phyloP scores from a whole-genome alignment of 805 yeast species.

The Metschnikowia vanudenii region DNA sequence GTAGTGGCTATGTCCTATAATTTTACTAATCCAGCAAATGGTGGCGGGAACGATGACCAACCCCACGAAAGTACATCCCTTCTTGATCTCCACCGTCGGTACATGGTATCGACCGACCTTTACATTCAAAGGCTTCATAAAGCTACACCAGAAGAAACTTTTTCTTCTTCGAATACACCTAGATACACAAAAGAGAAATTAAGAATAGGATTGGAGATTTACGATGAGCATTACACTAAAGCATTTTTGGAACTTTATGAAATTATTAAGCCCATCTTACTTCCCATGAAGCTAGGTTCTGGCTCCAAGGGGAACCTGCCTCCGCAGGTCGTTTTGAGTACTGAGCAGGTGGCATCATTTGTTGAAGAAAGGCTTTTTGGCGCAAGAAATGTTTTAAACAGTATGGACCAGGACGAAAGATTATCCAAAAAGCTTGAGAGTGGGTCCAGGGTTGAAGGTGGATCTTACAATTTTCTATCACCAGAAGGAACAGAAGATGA shows the following conservation, averaged over 20 bases:
- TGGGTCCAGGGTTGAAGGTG: not conserved
- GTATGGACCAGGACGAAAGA: not conserved
- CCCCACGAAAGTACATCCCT: slow-evolving; percentile 3
- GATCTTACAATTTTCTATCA: not conserved
- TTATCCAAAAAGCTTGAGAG: not conserved
- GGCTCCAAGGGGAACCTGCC: not conserved
- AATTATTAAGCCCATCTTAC: slow-evolving; percentile 11
- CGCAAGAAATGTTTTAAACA: not conserved
- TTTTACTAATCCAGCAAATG: slow-evolving; percentile 14
- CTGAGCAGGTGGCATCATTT: slow-evolving; percentile 10
- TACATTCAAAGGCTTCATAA: slow-evolving; percentile 14
- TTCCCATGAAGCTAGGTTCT: slow-evolving; percentile 8
- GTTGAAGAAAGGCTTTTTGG: slow-evolving; percentile 7
- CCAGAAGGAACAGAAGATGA: slow-evolving; percentile 1
- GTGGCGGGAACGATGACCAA: slow-evolving; percentile 3
- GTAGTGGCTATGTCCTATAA: slow-evolving; percentile 9
- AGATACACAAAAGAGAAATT: slow-evolving; percentile 4
- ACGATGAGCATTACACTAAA: slow-evolving; percentile 5
- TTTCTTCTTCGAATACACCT: not conserved
- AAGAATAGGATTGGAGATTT: slow-evolving; percentile 3
- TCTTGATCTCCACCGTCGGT: slow-evolving; percentile 15
- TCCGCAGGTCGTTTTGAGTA: slow-evolving; percentile 5
- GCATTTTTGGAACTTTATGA: slow-evolving; percentile 5
- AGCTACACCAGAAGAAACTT: not conserved
- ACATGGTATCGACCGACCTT: slow-evolving; percentile 17